phyloP scores from a whole-genome alignment of 805 yeast species.

The Kregervanrija pseudodelftensis region DNA sequence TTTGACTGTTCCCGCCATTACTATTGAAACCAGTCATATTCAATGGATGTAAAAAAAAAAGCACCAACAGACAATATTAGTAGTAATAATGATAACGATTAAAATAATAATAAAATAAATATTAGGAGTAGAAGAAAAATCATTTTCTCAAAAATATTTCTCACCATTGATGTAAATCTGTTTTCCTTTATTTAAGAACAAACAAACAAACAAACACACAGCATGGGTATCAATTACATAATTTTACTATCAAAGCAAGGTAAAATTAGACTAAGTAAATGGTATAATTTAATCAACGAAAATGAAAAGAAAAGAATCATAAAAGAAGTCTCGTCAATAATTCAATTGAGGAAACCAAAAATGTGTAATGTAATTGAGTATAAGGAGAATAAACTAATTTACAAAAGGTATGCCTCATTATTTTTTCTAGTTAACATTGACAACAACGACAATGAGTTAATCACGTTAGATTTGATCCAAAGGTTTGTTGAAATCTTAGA shows the following conservation, averaged over 20 bases:
- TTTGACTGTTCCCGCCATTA: neutral
- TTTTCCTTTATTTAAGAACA: neutral
- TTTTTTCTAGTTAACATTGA: slow-evolving; percentile 87
- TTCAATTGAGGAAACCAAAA: slow-evolving; percentile 78
- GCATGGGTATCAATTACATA: slow-evolving; percentile 73
- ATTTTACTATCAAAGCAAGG: slow-evolving; percentile 90
- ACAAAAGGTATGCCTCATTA: slow-evolving; percentile 87
- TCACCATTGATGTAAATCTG: too few species aligned
- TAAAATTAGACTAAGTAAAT: slow-evolving; percentile 83
- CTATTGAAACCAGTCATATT: neutral
- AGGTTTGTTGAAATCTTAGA: slow-evolving; percentile 97
- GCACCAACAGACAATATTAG: neutral
- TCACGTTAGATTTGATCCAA: slow-evolving; percentile 81
- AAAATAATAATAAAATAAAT: too few species aligned
- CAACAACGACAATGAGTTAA: slow-evolving; percentile 75
- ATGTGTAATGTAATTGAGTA: slow-evolving; percentile 95
- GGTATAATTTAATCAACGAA: slow-evolving; percentile 82
- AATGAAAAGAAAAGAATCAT: slow-evolving; percentile 81
- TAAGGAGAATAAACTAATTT: slow-evolving; percentile 76
- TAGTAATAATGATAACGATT: too few species aligned
- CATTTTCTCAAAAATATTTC: too few species aligned
- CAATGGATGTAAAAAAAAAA: neutral
- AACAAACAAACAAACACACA: neutral
- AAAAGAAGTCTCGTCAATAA: slow-evolving; percentile 78
- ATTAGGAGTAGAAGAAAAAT: too few species aligned